phyloP scores from a whole-genome alignment of 139 green algal genomes.

The Yamagishiella unicocca region DNA sequence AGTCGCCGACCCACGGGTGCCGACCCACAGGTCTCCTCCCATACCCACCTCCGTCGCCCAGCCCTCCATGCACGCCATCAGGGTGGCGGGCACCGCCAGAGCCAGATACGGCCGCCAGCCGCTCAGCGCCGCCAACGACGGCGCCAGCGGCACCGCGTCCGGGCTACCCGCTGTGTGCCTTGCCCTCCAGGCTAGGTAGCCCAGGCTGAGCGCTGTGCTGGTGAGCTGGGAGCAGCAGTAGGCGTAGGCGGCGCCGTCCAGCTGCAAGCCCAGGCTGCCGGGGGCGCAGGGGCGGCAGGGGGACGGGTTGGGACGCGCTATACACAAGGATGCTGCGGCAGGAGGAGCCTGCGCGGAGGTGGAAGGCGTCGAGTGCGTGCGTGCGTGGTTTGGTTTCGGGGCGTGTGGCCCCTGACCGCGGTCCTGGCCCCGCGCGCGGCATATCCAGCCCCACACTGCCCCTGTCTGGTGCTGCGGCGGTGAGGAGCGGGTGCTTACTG shows the following conservation, averaged over 20 bases:
- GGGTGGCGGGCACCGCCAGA: slow-evolving; percentile 49
- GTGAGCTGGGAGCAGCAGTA: slow-evolving; percentile 30
- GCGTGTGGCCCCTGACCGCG: too few species aligned
- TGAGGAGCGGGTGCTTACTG: slow-evolving; percentile 25
- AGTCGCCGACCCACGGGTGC: too few species aligned
- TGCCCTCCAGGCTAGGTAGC: slow-evolving; percentile 37
- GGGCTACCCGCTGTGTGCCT: not conserved
- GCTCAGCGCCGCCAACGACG: slow-evolving; percentile 20
- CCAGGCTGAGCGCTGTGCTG: slow-evolving; percentile 25
- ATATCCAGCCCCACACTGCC: too few species aligned
- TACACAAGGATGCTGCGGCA: not conserved
- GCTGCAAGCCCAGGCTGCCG: slow-evolving; percentile 29
- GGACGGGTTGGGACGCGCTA: too few species aligned
- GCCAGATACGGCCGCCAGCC: slow-evolving; percentile 54
- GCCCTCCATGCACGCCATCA: slow-evolving; percentile 55
- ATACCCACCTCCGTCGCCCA: slow-evolving; percentile 48
- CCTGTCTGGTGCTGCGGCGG: too few species aligned
- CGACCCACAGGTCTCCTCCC: too few species aligned
- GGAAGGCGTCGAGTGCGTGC: too few species aligned
- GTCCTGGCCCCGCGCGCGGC: too few species aligned
- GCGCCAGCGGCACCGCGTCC: slow-evolving; percentile 22
- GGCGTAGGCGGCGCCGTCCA: slow-evolving; percentile 54
- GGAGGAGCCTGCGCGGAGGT: not conserved
- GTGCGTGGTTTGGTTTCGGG: too few species aligned
- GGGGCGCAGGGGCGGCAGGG: not conserved